phyloP scores from a whole-genome alignment of 352 stramenopile genomes.

The Globisporangium middletonii region DNA sequence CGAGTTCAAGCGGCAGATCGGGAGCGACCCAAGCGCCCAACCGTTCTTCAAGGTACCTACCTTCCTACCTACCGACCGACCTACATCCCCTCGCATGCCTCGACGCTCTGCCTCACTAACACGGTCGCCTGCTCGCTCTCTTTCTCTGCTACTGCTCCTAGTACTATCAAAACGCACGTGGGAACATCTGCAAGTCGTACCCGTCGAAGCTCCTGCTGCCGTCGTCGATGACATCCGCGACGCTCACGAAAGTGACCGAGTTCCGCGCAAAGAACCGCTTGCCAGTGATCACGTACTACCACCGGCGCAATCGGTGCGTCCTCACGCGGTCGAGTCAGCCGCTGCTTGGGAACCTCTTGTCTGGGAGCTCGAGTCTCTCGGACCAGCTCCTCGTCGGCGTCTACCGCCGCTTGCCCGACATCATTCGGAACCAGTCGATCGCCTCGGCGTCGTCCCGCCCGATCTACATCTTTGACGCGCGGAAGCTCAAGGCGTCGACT shows the following conservation, averaged over 20 bases:
- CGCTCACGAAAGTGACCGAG: constrained; percentile 61
- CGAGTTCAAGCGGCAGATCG: constrained; percentile 78
- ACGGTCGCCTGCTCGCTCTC: constrained; percentile 1
- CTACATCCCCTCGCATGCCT: no score
- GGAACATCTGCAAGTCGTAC: constrained; percentile 82
- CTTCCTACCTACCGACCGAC: no score
- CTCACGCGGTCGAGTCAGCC: constrained; percentile 81
- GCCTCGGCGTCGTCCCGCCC: constrained; percentile 56
- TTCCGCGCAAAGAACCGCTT: constrained; percentile 86
- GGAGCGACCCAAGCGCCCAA: constrained; percentile 41
- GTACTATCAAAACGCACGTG: constrained; percentile 76
- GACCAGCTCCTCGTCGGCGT: constrained; percentile 72
- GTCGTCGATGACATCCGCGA: constrained; percentile 54
- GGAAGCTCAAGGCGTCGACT: constrained; percentile 85
- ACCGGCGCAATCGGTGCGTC: constrained; percentile 68
- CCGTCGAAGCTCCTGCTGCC: constrained; percentile 77
- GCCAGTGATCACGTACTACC: constrained; percentile 84
- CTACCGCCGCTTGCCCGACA: constrained; percentile 75
- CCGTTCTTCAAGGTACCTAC: constrained; percentile 61
- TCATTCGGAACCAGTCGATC: constrained; percentile 68
- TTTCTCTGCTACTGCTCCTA: constrained; percentile 11
- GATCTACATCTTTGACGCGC: constrained; percentile 89
- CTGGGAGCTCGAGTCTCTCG: constrained; percentile 59
- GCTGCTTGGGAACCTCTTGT: constrained; percentile 66
- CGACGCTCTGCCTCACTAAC: neutral